Evolutionary conservation across 805 yeast genomes (phyloP), one percentile per base, ranked within the genome.

Genomic region (Maudiozyma saulgeensis): DNA sequence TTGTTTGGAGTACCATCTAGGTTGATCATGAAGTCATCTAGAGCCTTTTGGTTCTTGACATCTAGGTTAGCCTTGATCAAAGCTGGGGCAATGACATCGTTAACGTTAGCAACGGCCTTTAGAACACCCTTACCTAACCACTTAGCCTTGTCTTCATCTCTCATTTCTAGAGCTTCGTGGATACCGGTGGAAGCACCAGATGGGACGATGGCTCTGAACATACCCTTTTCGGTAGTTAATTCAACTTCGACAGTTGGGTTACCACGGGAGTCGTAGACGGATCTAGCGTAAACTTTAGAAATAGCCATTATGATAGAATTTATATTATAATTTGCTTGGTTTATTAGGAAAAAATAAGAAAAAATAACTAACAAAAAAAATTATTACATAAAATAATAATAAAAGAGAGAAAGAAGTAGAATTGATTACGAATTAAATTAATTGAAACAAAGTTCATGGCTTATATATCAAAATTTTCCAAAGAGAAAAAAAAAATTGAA

Each of bases 211-310:
- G 98, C 81, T 76, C 97, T 86, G 95, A 88, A 90, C 59, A 80
- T 66, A 68, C 99, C 99, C 68, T 86, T 81, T 57, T 79, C 91
- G 68, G 99, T 91, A 80, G 84, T 77, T 66, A 91, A 68, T 69
- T 93, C 98, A 62, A 93, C 98, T 82, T 93, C 98, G 65, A 93
- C 99, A 63, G 99, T 91, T 78, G 99, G 99, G 84, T 91, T 93
- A 77, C 98, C 98, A 78, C 99, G 88, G 66, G 98, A 91, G 79
- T 91, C 99, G 84, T 93, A 91, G 75, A 91, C 96, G 81, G 82
- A 85, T 78, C 99, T 90, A 67, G 98, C 87, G 74, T 78, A 82
- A 64, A 90, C 76, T 76, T 91, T 90, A 62, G 87, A 72, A 67
- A 87, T 80, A 63, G 96, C 84, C 96, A 87, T 87, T 70, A 44